A percentile compares a stretch with the other conserved stretches of the same genome.
Evolutionary conservation across 139 green algal genomes (phyloP).

Genomic region (Chara braunii): DNA sequence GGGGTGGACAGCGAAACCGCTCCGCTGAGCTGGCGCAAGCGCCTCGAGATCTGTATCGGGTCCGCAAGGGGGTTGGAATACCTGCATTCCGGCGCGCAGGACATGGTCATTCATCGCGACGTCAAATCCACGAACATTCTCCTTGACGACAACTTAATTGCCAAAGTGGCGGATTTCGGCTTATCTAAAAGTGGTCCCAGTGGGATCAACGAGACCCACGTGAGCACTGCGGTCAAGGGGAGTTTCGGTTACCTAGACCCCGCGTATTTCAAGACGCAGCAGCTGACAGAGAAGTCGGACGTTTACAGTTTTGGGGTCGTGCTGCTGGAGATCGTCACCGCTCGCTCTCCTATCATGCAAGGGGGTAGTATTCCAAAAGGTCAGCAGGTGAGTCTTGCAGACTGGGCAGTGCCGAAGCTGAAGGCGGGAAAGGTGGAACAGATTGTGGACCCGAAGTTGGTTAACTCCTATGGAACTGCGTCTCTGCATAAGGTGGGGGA

Average conservation of each 20-base stretch:
- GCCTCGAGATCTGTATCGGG: constrained; percentile 9
- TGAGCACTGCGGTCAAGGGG: constrained; percentile 24
- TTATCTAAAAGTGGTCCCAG: constrained; percentile 11
- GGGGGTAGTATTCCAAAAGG: too few species aligned
- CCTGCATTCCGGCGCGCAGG: neutral
- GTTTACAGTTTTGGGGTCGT: constrained; percentile 40
- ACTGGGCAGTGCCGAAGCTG: constrained; percentile 4
- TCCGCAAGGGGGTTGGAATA: constrained; percentile 2
- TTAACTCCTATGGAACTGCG: neutral
- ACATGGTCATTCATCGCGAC: constrained; percentile 13
- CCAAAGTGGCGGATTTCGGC: constrained; percentile 42
- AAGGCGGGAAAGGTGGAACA: neutral
- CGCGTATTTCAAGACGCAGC: constrained; percentile 26
- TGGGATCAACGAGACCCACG: constrained; percentile 18
- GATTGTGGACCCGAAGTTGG: constrained; percentile 12
- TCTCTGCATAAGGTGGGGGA: constrained; percentile 8
- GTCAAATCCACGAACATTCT: constrained; percentile 44
- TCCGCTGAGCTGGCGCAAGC: constrained; percentile 15
- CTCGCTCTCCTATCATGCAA: too few species aligned
- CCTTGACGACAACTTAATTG: constrained; percentile 30
- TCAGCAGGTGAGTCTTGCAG: too few species aligned
- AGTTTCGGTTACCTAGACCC: constrained; percentile 37
- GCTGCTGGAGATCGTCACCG: constrained; percentile 21
- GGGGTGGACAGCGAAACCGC: too few species aligned
- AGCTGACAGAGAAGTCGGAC: constrained; percentile 36